Evolutionary conservation across 2,329 filamentous ascomycete genomes (phyloP), one percentile per base, ranked within the genome.

Genomic region (Pseudogymnoascus destructans): DNA sequence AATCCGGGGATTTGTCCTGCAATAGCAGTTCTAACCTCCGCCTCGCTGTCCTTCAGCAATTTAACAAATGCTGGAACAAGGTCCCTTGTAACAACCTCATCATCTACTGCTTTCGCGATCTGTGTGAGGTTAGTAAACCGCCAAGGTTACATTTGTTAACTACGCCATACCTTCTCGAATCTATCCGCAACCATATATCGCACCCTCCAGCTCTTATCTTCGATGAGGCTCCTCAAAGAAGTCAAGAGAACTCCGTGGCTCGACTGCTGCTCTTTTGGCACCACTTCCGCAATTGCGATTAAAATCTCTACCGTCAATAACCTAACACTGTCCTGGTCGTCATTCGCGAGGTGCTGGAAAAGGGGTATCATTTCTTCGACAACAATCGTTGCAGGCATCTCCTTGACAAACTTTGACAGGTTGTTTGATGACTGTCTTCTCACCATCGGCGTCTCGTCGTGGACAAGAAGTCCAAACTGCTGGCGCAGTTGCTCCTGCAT

Each of bases 371-470:
- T 97, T 76, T 98, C 93, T 59, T 95, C 89, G 68, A 98, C 89
- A 66, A 97, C 89, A 66, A 95, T 84, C 59, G 86, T 79, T 52
- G 91, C 84, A 46, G 89, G 84, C 89, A 97, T 95, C 73, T 93
- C 89, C 77, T 95, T 95, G 69, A 97, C 88, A 70, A 98, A 98
- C 72, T 95, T 96, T 68, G 92, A 87, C 67, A 98, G 79, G 74
- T 97, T 93, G 73, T 90, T 97, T 62, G 93, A 93, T 55, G 93
- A 87, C 74, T 96, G 91, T 77, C 93, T 87, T 73, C 93, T 86
- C 64, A 98, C 93, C 93, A 98, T 98, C 49, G 93, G 93, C 38
- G 93, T 98, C 73, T 98, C 93, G 75, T 98, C 93, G 73, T 96
- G 91, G 63, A 98, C 93, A 58, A 98, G 81, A 69, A 88, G 84